Evolutionary conservation across 805 yeast species (phyloP), one percentile per base, ranked within the genome.

Genomic region (Hanseniaspora thailandica): DNA sequence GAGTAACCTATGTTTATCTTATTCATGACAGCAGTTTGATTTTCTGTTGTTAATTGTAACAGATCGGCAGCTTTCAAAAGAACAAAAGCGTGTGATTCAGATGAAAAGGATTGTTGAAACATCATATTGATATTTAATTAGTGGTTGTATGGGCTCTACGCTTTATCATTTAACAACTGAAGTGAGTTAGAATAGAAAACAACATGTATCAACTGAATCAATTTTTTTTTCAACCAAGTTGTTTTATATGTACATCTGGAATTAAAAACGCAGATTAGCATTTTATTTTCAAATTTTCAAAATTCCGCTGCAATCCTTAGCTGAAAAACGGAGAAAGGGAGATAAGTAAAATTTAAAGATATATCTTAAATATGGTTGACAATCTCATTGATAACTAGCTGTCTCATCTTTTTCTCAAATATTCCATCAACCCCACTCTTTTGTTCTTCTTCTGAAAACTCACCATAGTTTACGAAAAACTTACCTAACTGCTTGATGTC

Each of bases 1-100:
- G 72, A 66, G 61, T 78, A 79, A 1, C 78, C 78, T 52, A 69
- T 67, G 60, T 79, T 79, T 54, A 79, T 62, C n/a, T 74, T 54
- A 7, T 53, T 20, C 22, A 50, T 31, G 4, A 50, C 35, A 40
- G 66, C 65, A 19, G 66, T 54, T 31, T 76, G 52, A n/a, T 17
- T 33, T 15, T 39, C 35, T 5, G 15, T 20, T 13, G 52, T 56
- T 12, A 72, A 43, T 2, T 64, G 52, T 20, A 71, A 59, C 5
- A 72, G 61, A 41, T 63, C 67, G 0, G 71, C 63, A 1, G 57
- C 48, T 10, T 59, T 57, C 38, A 63, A 63, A 8, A 57, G 30
- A 54, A 70, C 71, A 3, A 69, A 13, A 25, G 43, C 46, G 7
- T 60, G 54, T 35, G 58, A 5, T 55, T 50, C 28, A 43, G 53